Percentiles rank a stretch among this genome's conserved stretches.
phyloP scores from a whole-genome alignment of 2,329 filamentous ascomycete genomes.

The Apiospora aurea region DNA sequence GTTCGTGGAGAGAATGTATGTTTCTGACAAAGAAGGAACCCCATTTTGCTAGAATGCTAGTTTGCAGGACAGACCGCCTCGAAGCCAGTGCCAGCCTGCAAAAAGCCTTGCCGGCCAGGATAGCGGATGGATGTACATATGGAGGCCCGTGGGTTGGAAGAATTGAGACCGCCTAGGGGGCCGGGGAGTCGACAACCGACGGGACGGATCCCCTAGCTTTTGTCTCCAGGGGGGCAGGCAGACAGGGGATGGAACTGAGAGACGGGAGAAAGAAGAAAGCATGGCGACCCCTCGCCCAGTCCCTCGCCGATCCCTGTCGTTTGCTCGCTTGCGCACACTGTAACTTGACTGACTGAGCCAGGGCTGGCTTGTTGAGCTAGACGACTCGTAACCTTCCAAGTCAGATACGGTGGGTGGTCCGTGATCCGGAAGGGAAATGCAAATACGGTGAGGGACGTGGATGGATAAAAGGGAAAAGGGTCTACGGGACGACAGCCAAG shows the following conservation, averaged over 20 bases:
- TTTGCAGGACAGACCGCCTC: constrained; percentile 13
- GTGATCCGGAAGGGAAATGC: not conserved
- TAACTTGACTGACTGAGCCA: constrained; percentile 2
- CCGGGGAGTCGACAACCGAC: constrained; percentile 4
- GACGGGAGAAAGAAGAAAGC: not conserved
- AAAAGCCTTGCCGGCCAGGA: not conserved
- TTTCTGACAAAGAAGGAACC: not conserved
- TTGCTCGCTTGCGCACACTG: not conserved
- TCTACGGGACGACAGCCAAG: not conserved
- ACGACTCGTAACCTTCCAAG: constrained; percentile 8
- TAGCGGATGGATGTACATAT: not conserved
- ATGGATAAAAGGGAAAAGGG: not conserved
- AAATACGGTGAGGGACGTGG: constrained; percentile 2
- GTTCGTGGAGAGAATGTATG: not conserved
- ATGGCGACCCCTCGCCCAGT: not conserved
- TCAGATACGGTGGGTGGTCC: not conserved
- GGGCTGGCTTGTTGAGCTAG: constrained; percentile 14
- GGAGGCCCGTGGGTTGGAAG: not conserved
- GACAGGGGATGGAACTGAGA: not conserved
- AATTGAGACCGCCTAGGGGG: not conserved
- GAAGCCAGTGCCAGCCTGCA: not conserved
- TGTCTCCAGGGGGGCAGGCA: not conserved
- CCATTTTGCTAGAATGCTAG: not conserved
- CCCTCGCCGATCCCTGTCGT: not conserved
- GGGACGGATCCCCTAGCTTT: constrained; percentile 3